Conservation (phyloP, 2,329 filamentous ascomycete genomes). For the Escovopsis sp. region DNA sequence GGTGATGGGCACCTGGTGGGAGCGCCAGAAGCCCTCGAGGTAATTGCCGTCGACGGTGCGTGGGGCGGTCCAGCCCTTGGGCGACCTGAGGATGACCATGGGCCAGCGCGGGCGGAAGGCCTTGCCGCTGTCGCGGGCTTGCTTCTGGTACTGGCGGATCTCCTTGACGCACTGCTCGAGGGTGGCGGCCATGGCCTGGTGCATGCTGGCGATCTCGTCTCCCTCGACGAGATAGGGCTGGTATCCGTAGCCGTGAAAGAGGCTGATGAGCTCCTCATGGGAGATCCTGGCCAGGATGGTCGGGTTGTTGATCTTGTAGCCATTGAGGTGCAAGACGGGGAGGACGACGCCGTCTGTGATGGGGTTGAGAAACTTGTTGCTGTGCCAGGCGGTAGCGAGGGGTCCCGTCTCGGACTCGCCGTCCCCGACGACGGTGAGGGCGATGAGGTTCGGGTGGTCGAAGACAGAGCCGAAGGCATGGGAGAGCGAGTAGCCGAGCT, state of each 20-base stretch:
- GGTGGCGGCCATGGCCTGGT: conserved; percentile 68
- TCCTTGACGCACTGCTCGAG: conserved; percentile 57
- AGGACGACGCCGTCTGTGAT: conserved; percentile 64
- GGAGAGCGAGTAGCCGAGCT: conserved; percentile 67
- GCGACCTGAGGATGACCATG: conserved; percentile 62
- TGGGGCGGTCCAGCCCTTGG: conserved; percentile 69
- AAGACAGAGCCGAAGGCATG: conserved; percentile 67
- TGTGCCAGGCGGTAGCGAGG: conserved; percentile 66
- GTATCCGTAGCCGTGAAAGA: conserved; percentile 65
- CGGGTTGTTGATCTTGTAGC: conserved; percentile 76
- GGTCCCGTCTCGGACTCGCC: conserved; percentile 72
- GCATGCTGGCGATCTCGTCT: conserved; percentile 57
- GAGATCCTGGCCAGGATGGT: conserved; percentile 58
- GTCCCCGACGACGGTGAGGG: conserved; percentile 64
- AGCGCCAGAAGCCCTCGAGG: conserved; percentile 62
- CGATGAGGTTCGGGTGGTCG: conserved; percentile 59
- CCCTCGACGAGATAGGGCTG: conserved; percentile 70
- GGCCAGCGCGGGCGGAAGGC: conserved; percentile 60
- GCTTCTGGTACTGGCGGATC: conserved; percentile 53
- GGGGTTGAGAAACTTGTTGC: conserved; percentile 68
- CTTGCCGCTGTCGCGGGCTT: conserved; percentile 54
- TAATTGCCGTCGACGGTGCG: conserved; percentile 55
- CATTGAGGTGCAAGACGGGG: conserved; percentile 64
- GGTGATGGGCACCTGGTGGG: conserved; percentile 64
- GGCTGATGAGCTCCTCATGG: conserved; percentile 53